phyloP scores from a whole-genome alignment of 2,329 filamentous ascomycete species.

The Aspergillus sp. region DNA sequence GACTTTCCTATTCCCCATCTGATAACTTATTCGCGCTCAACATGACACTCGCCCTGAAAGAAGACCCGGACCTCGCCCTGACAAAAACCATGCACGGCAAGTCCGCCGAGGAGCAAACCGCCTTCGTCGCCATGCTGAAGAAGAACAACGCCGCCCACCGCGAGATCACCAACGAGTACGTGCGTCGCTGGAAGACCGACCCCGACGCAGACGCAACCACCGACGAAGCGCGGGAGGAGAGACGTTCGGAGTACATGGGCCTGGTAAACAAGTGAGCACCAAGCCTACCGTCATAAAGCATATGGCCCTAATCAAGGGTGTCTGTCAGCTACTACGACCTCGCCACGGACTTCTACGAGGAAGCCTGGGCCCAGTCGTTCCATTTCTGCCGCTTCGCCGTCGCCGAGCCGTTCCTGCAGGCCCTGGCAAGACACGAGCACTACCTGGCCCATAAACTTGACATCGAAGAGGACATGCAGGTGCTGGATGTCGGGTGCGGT shows the following conservation, averaged over 20 bases:
- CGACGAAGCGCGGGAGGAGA: conserved; percentile 50
- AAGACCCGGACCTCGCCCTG: conserved; percentile 78
- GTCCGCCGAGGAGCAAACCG: conserved; percentile 60
- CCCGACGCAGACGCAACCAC: conserved; percentile 67
- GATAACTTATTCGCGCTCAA: no score
- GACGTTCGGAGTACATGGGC: conserved; percentile 81
- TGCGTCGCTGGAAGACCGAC: conserved; percentile 94
- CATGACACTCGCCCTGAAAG: neutral
- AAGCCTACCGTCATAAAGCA: no score
- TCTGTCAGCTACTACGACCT: conserved; percentile 96
- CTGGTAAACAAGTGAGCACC: conserved; percentile 89
- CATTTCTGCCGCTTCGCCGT: conserved; percentile 92
- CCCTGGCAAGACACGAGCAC: conserved; percentile 93
- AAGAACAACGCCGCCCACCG: conserved; percentile 74
- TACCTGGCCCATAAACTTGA: conserved; percentile 87
- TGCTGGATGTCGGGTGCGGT: conserved; percentile 93
- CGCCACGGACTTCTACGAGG: conserved; percentile 92
- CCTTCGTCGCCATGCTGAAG: conserved; percentile 71
- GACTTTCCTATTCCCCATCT: no score
- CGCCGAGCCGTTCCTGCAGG: conserved; percentile 79
- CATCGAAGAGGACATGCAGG: conserved; percentile 75
- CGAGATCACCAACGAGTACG: conserved; percentile 80
- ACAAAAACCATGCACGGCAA: conserved; percentile 77
- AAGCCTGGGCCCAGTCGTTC: conserved; percentile 92
- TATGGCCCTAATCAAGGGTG: no score